A percentile compares a stretch with the other conserved stretches of the same genome.
phyloP scores from a whole-genome alignment of 2,329 filamentous ascomycete genomes.

The Moelleriella libera region DNA sequence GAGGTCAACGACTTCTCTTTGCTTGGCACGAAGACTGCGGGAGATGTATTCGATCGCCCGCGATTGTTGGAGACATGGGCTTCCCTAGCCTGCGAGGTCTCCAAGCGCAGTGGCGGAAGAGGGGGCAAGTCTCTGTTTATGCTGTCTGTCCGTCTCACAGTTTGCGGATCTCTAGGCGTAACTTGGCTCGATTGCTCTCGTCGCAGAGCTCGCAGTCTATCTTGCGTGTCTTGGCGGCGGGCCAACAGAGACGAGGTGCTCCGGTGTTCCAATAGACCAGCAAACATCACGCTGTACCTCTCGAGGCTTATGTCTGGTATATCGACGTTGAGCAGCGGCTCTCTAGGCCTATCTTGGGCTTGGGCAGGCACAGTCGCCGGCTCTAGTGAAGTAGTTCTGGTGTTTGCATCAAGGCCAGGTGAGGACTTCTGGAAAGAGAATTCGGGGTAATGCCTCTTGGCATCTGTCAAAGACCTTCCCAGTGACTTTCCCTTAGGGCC shows the following conservation, averaged over 20 bases:
- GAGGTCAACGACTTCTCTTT: constrained; percentile 16
- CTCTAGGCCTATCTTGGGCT: not conserved
- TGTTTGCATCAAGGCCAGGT: too few species aligned
- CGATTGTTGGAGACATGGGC: constrained; percentile 21
- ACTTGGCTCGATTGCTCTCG: not conserved
- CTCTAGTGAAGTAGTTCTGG: too few species aligned
- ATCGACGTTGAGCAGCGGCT: constrained; percentile 51
- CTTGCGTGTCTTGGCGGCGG: constrained; percentile 43
- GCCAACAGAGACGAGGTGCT: constrained; percentile 27
- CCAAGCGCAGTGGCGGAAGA: constrained; percentile 29
- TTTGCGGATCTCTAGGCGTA: constrained; percentile 13
- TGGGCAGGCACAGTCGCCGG: too few species aligned
- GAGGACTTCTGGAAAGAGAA: too few species aligned
- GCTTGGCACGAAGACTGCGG: constrained; percentile 31
- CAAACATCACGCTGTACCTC: constrained; percentile 90
- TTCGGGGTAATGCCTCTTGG: too few species aligned
- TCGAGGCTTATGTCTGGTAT: constrained; percentile 75
- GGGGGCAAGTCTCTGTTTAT: constrained; percentile 4
- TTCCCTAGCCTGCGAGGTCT: not conserved
- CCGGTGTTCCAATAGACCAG: constrained; percentile 46
- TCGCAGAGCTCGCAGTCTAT: constrained; percentile 25
- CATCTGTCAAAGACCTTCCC: constrained; percentile 1
- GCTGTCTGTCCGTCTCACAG: not conserved
- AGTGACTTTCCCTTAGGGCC: not conserved
- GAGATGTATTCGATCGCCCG: constrained; percentile 40